A percentile compares a stretch with the other conserved stretches of the same genome.
Conservation (phyloP, 345 rosid species). For the Gossypium mustelinum region DNA sequence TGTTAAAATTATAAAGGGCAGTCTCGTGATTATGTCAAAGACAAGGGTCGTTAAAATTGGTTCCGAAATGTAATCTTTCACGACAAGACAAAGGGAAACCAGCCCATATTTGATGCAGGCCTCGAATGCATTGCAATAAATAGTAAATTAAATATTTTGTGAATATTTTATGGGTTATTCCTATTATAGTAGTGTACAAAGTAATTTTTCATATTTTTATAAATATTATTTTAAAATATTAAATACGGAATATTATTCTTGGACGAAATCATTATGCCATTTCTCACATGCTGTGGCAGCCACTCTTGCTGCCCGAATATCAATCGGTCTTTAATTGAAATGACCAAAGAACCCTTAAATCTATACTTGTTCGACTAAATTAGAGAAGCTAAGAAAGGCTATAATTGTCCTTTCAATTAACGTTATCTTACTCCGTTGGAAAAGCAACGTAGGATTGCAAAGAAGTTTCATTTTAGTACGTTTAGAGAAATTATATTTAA, state of each 20-base stretch:
- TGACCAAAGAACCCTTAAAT: not conserved
- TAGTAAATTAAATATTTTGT: not conserved
- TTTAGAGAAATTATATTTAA: too few species aligned
- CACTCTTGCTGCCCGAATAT: not conserved
- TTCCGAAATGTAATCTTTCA: not conserved
- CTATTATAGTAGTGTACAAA: too few species aligned
- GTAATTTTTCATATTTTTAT: too few species aligned
- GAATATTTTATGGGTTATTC: too few species aligned
- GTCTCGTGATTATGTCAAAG: not conserved
- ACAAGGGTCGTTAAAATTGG: not conserved
- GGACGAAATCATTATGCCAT: conserved; percentile 1
- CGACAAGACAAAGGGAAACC: conserved; percentile 20
- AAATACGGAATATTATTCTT: not conserved
- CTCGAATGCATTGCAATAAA: not conserved
- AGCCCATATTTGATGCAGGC: conserved; percentile 12
- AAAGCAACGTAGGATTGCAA: not conserved
- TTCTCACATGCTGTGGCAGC: conserved; percentile 9
- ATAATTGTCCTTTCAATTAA: not conserved
- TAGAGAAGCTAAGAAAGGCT: not conserved
- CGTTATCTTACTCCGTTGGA: not conserved
- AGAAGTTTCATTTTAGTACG: not conserved
- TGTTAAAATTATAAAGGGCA: not conserved
- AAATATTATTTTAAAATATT: too few species aligned
- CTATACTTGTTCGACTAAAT: not conserved
- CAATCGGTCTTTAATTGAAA: not conserved